A percentile compares a stretch with the other conserved stretches of the same genome.
These are phyloP conservation scores for Bretschneidera sinensis DNA, from an alignment of 345 rosid genomes.

Conservation along the genomic window DNA sequence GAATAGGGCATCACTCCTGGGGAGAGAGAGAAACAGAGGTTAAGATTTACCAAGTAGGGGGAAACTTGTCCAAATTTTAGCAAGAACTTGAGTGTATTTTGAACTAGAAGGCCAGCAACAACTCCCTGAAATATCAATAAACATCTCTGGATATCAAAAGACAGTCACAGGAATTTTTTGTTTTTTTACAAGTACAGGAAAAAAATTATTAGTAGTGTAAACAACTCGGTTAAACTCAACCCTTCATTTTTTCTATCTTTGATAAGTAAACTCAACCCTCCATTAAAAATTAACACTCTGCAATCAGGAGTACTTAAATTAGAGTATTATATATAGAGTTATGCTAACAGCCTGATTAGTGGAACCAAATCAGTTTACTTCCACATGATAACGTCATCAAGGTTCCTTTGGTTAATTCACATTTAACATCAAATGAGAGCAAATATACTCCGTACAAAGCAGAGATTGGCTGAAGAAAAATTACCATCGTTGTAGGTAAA, in stretches of 20 bases:
- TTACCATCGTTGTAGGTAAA: conserved; percentile 88
- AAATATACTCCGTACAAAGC: neutral
- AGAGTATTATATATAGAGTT: too few species aligned
- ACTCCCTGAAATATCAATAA: conserved; percentile 63
- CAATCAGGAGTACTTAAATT: neutral
- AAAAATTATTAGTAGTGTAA: too few species aligned
- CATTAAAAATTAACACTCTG: neutral
- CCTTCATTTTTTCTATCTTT: too few species aligned
- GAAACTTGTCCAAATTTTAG: conserved; percentile 85
- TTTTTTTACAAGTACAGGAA: too few species aligned
- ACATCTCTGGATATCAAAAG: conserved; percentile 7
- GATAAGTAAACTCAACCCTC: too few species aligned
- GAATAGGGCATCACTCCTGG: too few species aligned
- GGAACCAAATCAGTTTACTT: too few species aligned
- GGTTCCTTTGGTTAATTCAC: neutral
- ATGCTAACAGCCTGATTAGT: too few species aligned
- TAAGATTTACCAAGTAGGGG: conserved; percentile 63
- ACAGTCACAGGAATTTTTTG: too few species aligned
- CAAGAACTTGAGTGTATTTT: conserved; percentile 80
- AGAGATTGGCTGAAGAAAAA: conserved; percentile 1
- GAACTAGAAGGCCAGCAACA: conserved; percentile 91
- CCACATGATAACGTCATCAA: too few species aligned
- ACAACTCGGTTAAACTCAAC: too few species aligned
- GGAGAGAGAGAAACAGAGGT: neutral
- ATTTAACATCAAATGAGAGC: neutral